These are phyloP conservation scores for Filosporella fistucella DNA, from an alignment of 495 filamentous ascomycete genomes.

Conservation along the genomic window DNA sequence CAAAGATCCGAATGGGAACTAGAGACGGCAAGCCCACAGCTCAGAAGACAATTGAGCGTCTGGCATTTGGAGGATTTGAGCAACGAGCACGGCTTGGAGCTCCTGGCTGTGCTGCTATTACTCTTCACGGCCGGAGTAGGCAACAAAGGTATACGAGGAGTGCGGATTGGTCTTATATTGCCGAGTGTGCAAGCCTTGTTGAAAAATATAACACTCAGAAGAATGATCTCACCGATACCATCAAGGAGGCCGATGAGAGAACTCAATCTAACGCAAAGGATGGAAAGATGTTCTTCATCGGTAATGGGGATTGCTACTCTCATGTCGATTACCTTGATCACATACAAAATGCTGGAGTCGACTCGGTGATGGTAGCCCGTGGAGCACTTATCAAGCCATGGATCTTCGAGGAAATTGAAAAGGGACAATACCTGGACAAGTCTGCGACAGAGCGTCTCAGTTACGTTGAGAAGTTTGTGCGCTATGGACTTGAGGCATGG, in stretches of 20 bases:
- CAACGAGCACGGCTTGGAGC: conserved; percentile 56
- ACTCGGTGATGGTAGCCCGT: conserved; percentile 86
- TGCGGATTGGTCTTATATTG: conserved; percentile 92
- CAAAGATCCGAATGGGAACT: conserved; percentile 92
- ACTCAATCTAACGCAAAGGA: conserved; percentile 45
- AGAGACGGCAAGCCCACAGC: conserved; percentile 75
- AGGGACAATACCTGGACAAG: conserved; percentile 92
- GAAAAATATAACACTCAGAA: conserved; percentile 65
- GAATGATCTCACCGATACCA: conserved; percentile 65
- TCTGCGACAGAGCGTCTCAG: conserved; percentile 77
- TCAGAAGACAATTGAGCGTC: conserved; percentile 72
- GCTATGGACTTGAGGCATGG: conserved; percentile 90
- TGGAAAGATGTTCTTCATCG: conserved; percentile 77
- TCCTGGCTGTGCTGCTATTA: conserved; percentile 84
- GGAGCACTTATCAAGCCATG: conserved; percentile 95
- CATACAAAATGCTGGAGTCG: conserved; percentile 70
- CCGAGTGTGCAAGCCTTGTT: conserved; percentile 81
- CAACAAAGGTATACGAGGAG: conserved; percentile 89
- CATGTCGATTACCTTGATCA: conserved; percentile 82
- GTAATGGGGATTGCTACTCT: conserved; percentile 95
- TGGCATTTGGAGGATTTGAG: conserved; percentile 72
- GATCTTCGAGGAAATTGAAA: conserved; percentile 94
- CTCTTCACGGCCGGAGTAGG: conserved; percentile 85
- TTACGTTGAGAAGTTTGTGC: conserved; percentile 83
- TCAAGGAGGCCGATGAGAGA: conserved; percentile 65